Evolutionary conservation across 352 stramenopile genomes (phyloP).

Genomic region (Phytophthora parvispora): DNA sequence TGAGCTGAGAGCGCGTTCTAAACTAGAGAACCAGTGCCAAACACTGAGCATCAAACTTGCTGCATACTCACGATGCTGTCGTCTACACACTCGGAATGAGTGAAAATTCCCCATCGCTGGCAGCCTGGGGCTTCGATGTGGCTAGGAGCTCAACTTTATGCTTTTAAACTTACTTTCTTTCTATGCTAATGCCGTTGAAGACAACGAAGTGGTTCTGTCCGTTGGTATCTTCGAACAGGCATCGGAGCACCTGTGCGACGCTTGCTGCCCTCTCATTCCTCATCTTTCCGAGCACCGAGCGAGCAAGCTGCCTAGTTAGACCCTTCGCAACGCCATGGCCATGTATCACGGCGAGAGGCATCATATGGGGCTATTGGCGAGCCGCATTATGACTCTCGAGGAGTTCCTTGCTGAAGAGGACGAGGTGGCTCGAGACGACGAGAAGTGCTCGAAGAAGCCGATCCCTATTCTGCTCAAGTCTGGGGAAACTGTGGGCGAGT

Average conservation of each 20-base stretch:
- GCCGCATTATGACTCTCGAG: neutral
- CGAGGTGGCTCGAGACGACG: neutral
- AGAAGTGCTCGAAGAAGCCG: neutral
- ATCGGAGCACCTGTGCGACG: neutral
- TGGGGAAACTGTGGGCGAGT: neutral
- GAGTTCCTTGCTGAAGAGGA: neutral
- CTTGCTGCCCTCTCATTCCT: neutral
- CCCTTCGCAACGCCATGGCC: too few species aligned
- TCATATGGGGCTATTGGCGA: neutral
- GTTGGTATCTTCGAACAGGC: neutral
- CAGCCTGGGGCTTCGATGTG: too few species aligned
- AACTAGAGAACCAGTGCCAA: neutral
- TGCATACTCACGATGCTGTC: neutral
- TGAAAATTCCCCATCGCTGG: neutral
- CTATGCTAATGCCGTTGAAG: neutral
- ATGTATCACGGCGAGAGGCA: neutral
- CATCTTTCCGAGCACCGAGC: neutral
- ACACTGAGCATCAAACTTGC: neutral
- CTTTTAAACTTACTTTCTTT: too few species aligned
- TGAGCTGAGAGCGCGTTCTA: neutral
- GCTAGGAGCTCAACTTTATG: too few species aligned
- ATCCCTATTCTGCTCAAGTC: neutral
- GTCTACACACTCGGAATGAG: neutral
- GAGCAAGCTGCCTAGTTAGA: too few species aligned
- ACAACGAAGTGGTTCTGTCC: neutral